These are phyloP conservation scores for Elongisporangium undulatum DNA, from an alignment of 352 stramenopile species.

Conservation along the genomic window DNA sequence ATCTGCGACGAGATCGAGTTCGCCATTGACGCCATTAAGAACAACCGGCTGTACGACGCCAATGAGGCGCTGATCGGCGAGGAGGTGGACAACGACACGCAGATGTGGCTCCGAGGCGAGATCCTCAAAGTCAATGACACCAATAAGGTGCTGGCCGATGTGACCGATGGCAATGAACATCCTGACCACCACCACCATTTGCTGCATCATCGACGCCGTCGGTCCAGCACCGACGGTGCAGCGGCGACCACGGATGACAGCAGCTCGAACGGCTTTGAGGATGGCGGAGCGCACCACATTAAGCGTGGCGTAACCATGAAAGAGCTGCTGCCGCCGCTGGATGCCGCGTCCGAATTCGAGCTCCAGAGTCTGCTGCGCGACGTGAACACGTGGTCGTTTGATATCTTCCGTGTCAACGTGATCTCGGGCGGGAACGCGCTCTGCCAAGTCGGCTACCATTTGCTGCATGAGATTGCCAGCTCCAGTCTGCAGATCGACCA, in stretches of 20 bases:
- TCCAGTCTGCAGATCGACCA: constrained; percentile 61
- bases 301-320: constrained; percentile 55
- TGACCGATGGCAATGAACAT: constrained; percentile 23
- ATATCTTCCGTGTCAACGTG: constrained; percentile 69
- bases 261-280: constrained; percentile 10
- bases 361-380: constrained; percentile 59
- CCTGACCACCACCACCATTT: constrained; percentile 7
- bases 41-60: constrained; percentile 80
- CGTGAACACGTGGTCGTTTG: constrained; percentile 62
- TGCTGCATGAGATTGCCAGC: constrained; percentile 63
- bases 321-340: constrained; percentile 50
- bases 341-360: constrained; percentile 61
- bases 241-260: not conserved
- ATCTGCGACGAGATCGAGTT: constrained; percentile 69
- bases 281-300: constrained; percentile 3
- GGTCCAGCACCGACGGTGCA: not conserved
- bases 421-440: constrained; percentile 70
- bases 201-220: constrained; percentile 6
- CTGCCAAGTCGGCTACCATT: constrained; percentile 69
- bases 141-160: constrained; percentile 52
- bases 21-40: constrained; percentile 83
- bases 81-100: constrained; percentile 75
- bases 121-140: constrained; percentile 69
- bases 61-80: constrained; percentile 65
- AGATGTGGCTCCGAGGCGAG: constrained; percentile 81